Conservation (phyloP, 768 basidiomycete genomes). For the Pleurotus eryngii region DNA sequence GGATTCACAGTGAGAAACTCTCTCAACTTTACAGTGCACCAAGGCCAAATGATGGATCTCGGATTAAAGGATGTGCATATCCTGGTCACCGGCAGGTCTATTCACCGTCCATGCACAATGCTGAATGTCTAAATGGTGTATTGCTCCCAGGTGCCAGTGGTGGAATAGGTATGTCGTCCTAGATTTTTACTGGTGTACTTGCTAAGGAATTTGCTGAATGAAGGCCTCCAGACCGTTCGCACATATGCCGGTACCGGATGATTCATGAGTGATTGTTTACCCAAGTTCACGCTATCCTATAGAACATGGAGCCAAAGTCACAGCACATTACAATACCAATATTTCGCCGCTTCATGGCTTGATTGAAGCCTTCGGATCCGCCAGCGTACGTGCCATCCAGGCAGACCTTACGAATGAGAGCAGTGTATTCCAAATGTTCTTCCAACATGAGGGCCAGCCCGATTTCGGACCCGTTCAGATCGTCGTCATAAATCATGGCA, state of each 20-base stretch:
- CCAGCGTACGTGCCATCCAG: constrained; percentile 37
- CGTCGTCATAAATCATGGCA: constrained; percentile 59
- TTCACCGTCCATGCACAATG: no score
- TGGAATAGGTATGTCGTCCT: constrained; percentile 47
- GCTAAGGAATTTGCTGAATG: no score
- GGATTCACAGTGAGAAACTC: no score
- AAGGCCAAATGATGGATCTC: constrained; percentile 41
- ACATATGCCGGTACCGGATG: constrained; percentile 49
- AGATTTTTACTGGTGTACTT: neutral
- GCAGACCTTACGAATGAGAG: constrained; percentile 60
- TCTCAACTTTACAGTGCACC: no score
- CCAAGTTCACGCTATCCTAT: constrained; percentile 6
- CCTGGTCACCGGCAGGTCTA: constrained; percentile 55
- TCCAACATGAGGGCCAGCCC: constrained; percentile 27
- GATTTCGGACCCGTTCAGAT: constrained; percentile 54
- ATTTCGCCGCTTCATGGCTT: constrained; percentile 38
- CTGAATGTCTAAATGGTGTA: no score
- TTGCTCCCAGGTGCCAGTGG: constrained; percentile 59
- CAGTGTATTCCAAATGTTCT: constrained; percentile 50
- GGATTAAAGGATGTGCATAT: constrained; percentile 60
- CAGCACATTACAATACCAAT: constrained; percentile 68
- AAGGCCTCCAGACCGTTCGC: constrained; percentile 50
- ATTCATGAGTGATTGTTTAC: neutral
- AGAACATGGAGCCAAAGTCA: constrained; percentile 72
- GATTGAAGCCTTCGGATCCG: constrained; percentile 29